Evolutionary conservation across 176 grass and related monocot species (phyloP).

Genomic region (Tillandsia fasciculata): DNA sequence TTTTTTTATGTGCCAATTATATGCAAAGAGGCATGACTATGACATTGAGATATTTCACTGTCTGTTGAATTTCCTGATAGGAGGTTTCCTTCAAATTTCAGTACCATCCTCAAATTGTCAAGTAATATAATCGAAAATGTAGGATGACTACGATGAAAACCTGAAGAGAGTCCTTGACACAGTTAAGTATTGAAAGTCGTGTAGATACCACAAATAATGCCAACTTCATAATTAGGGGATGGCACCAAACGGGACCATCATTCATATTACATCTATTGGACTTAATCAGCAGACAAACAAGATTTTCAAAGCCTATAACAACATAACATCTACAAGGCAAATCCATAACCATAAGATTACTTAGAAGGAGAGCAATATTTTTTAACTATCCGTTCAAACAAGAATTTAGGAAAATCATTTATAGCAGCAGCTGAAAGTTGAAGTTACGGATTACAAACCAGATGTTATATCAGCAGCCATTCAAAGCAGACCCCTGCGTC

Average conservation of each 20-base stretch:
- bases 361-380: not conserved
- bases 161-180: too few relatives aligned
- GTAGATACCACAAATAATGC: too few relatives aligned
- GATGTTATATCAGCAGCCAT: not conserved
- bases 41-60: too few relatives aligned
- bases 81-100: too few relatives aligned
- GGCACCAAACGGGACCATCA: not conserved
- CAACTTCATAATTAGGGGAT: not conserved
- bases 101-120: too few relatives aligned
- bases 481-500: conserved; percentile 63
- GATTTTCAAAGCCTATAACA: not conserved
- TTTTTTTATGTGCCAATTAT: too few relatives aligned
- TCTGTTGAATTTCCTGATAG: too few relatives aligned
- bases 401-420: not conserved
- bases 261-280: not conserved
- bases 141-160: too few relatives aligned
- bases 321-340: not conserved
- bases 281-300: not conserved
- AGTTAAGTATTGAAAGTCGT: too few relatives aligned
- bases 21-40: too few relatives aligned
- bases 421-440: not conserved
- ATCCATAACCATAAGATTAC: not conserved
- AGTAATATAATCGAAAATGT: too few relatives aligned
- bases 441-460: not conserved
- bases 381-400: not conserved